Evolutionary conservation across 2,329 filamentous ascomycete genomes (phyloP).

Genomic region (Aspergillus pseudonomiae): DNA sequence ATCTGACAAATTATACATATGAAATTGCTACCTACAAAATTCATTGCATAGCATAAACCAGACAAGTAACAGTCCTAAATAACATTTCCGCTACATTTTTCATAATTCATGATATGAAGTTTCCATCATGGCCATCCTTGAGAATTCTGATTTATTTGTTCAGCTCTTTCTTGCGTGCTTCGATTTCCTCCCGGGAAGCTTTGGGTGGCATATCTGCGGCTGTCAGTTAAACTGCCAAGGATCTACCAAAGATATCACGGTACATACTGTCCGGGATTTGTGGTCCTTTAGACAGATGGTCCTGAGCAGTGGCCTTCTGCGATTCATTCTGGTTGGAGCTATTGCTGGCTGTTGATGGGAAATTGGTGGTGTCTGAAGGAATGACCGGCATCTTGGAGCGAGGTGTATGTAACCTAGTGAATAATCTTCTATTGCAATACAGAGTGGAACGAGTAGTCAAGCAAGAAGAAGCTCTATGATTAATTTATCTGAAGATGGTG

Average conservation of each 20-base stretch:
- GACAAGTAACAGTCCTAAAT: background rate
- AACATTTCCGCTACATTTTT: background rate
- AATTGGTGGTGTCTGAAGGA: conserved; percentile 28
- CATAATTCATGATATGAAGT: background rate
- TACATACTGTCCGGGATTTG: conserved; percentile 45
- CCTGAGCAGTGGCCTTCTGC: conserved; percentile 40
- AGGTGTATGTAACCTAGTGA: background rate
- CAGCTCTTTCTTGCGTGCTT: conserved; percentile 65
- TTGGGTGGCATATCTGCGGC: conserved; percentile 45
- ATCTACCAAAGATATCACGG: background rate
- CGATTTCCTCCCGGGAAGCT: conserved; percentile 66
- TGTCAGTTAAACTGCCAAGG: background rate
- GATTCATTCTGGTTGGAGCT: conserved; percentile 33
- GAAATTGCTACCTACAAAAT: background rate
- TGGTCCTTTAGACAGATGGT: conserved; percentile 49
- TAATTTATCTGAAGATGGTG: background rate
- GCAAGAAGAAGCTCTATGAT: background rate
- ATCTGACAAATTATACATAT: background rate
- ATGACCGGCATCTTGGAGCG: conserved; percentile 32
- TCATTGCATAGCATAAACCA: background rate
- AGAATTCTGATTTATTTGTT: conserved; percentile 59
- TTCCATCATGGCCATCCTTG: background rate
- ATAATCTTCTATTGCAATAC: background rate
- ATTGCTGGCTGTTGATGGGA: conserved; percentile 23
- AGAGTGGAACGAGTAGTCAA: background rate